phyloP scores from a whole-genome alignment of 2,329 filamentous ascomycete species.

The Colletotrichum eleusines region DNA sequence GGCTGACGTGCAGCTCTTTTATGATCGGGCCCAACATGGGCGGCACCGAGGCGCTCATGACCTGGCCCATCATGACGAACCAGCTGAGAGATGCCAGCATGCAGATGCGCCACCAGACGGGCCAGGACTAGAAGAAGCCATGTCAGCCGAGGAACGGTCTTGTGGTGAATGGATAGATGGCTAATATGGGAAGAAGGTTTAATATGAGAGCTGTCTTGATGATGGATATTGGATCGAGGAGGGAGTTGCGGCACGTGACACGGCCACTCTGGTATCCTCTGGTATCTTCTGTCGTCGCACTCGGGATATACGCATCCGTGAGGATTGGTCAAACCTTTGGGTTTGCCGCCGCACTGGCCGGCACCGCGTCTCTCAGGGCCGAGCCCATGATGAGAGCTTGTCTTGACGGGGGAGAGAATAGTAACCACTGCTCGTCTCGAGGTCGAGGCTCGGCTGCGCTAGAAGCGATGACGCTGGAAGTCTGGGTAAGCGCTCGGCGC shows the following conservation, averaged over 20 bases:
- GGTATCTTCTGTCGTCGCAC: background rate
- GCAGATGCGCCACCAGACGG: constrained; percentile 8
- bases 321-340: background rate
- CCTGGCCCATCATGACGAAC: constrained; percentile 16
- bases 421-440: background rate
- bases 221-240: background rate
- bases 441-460: background rate
- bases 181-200: too few species aligned
- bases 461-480: background rate
- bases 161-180: background rate
- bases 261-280: background rate
- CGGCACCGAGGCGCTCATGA: constrained; percentile 16
- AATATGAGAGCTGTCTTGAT: background rate
- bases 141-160: background rate
- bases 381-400: background rate
- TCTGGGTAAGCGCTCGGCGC: background rate
- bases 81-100: constrained; percentile 15
- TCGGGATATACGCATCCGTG: background rate
- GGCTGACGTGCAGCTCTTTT: background rate
- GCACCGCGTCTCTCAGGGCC: background rate
- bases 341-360: background rate
- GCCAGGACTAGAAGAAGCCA: background rate
- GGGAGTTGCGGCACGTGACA: background rate
- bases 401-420: rapidly evolving
- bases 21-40: constrained; percentile 14